Evolutionary conservation across 2,329 filamentous ascomycete genomes (phyloP).

Genomic region (Penicillium sp.): DNA sequence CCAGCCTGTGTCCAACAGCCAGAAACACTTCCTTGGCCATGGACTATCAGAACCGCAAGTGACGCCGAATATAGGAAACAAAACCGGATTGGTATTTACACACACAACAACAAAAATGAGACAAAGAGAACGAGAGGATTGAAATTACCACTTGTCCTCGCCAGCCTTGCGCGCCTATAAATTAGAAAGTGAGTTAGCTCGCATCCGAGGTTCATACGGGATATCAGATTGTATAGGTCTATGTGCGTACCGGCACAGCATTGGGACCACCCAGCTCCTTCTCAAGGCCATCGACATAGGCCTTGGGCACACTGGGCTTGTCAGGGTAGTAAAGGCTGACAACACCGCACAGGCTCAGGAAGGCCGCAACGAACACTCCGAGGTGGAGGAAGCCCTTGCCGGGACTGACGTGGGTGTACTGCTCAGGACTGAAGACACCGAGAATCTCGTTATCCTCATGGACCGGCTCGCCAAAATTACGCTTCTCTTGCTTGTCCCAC

Average conservation of each 20-base stretch:
- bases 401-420: slow-evolving; percentile 82
- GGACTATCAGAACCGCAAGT: slow-evolving; percentile 32
- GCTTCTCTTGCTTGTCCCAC: slow-evolving; percentile 97
- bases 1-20: slow-evolving; percentile 19
- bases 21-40: slow-evolving; percentile 22
- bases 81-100: slow-evolving; percentile 47
- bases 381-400: slow-evolving; percentile 71
- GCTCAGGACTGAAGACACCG: slow-evolving; percentile 84
- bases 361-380: slow-evolving; percentile 65
- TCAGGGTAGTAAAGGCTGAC: slow-evolving; percentile 75
- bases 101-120: slow-evolving; percentile 34
- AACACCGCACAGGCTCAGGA: slow-evolving; percentile 67
- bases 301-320: slow-evolving; percentile 67
- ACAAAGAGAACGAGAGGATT: slow-evolving; percentile 22
- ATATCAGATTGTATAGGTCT: background rate
- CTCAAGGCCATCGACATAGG: slow-evolving; percentile 71
- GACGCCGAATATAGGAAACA: slow-evolving; percentile 39
- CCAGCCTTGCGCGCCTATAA: slow-evolving; percentile 44
- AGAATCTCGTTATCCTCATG: slow-evolving; percentile 96
- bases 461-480: slow-evolving; percentile 94
- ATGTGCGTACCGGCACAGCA: slow-evolving; percentile 64
- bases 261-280: slow-evolving; percentile 73
- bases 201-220: background rate
- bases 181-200: background rate
- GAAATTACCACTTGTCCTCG: slow-evolving; percentile 44